A percentile compares a stretch with the other conserved stretches of the same genome.
Evolutionary conservation across 176 grass and related monocot genomes (phyloP).

Genomic region (Lolium rigidum): DNA sequence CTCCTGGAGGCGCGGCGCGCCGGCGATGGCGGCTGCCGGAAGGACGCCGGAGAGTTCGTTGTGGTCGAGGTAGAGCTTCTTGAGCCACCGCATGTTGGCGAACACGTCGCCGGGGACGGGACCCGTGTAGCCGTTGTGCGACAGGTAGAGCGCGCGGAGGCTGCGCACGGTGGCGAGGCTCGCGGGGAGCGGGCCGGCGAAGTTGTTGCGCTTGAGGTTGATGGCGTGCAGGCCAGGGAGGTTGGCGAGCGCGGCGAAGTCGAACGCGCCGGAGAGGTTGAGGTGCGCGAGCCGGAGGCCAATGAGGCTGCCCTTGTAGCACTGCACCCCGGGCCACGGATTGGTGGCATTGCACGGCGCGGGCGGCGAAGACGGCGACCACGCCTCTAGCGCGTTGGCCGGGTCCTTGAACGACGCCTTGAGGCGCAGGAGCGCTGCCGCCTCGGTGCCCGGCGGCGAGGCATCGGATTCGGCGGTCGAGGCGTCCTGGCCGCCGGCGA

Average conservation of each 20-base stretch:
- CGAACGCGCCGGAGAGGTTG: constrained; percentile 61
- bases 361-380: constrained; percentile 39
- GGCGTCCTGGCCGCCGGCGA: too few species aligned
- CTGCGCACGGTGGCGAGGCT: constrained; percentile 39
- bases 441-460: constrained; percentile 25
- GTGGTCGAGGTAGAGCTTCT: constrained; percentile 83
- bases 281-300: constrained; percentile 57
- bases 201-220: constrained; percentile 58
- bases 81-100: constrained; percentile 58
- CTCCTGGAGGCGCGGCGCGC: constrained; percentile 56
- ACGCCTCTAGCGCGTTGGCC: constrained; percentile 16
- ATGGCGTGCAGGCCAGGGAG: constrained; percentile 60
- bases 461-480: not conserved
- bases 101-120: constrained; percentile 57
- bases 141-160: constrained; percentile 70
- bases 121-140: constrained; percentile 65
- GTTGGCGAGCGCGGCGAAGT: constrained; percentile 54
- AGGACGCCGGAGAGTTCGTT: constrained; percentile 66
- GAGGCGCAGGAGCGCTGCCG: constrained; percentile 56
- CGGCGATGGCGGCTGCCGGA: constrained; percentile 48
- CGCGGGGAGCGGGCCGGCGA: constrained; percentile 59
- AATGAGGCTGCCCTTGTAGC: constrained; percentile 54
- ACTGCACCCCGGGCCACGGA: constrained; percentile 65
- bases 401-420: constrained; percentile 63
- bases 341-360: constrained; percentile 30